These are phyloP conservation scores for Trypanosoma avium DNA, from an alignment of 208 protist species.

Conservation along the genomic window DNA sequence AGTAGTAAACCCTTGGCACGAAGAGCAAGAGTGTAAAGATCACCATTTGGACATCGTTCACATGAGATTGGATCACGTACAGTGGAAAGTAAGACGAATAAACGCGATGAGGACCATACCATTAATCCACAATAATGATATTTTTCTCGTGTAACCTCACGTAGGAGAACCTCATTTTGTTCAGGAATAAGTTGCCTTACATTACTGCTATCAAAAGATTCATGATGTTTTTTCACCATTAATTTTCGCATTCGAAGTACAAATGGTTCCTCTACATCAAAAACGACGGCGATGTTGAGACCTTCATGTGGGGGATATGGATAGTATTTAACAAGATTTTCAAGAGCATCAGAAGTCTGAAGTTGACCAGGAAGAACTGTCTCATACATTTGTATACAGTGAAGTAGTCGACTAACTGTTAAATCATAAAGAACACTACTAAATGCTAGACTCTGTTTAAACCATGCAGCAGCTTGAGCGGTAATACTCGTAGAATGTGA, in stretches of 20 bases:
- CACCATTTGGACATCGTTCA: slow-evolving; percentile 25
- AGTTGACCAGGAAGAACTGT: slow-evolving; percentile 44
- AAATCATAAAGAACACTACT: slow-evolving; percentile 80
- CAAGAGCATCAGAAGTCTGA: slow-evolving; percentile 43
- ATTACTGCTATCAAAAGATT: background rate
- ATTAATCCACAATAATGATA: slow-evolving; percentile 76
- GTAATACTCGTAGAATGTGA: slow-evolving; percentile 45
- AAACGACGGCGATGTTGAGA: slow-evolving; percentile 52
- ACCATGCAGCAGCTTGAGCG: slow-evolving; percentile 59
- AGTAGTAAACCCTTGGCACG: slow-evolving; percentile 55
- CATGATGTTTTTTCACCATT: slow-evolving; percentile 3
- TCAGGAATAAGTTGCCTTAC: slow-evolving; percentile 28
- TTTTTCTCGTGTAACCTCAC: slow-evolving; percentile 28
- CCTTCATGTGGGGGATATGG: slow-evolving; percentile 63
- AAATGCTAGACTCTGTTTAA: slow-evolving; percentile 76
- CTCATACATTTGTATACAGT: slow-evolving; percentile 39
- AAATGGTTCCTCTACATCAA: slow-evolving; percentile 59
- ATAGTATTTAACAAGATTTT: slow-evolving; percentile 73
- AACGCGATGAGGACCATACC: slow-evolving; percentile 54
- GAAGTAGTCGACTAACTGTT: slow-evolving; percentile 41
- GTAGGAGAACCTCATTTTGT: slow-evolving; percentile 20
- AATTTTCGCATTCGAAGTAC: slow-evolving; percentile 61
- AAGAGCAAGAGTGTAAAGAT: slow-evolving; percentile 45
- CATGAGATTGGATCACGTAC: slow-evolving; percentile 21
- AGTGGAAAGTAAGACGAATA: slow-evolving; percentile 66